phyloP scores from a whole-genome alignment of 2,329 filamentous ascomycete genomes.

The Sarocladium strictum region DNA sequence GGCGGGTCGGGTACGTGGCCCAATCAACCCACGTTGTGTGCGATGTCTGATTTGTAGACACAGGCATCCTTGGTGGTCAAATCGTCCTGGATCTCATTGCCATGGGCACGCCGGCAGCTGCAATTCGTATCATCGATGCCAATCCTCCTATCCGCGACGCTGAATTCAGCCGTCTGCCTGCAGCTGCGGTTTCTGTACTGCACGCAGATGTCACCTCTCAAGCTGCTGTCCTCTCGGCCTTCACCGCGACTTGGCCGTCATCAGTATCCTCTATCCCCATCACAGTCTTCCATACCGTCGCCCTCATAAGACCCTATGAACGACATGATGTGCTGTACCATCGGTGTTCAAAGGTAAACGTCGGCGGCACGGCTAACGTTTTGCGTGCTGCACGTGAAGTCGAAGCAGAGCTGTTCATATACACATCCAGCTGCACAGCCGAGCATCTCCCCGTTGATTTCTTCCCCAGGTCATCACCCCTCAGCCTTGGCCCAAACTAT shows the following conservation, averaged over 20 bases:
- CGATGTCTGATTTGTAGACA: neutral
- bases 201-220: slow-evolving; percentile 45
- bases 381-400: slow-evolving; percentile 38
- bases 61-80: slow-evolving; percentile 43
- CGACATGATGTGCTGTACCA: slow-evolving; percentile 38
- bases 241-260: slow-evolving; percentile 39
- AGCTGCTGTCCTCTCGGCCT: slow-evolving; percentile 36
- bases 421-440: slow-evolving; percentile 44
- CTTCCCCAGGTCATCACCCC: slow-evolving; percentile 1
- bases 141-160: slow-evolving; percentile 31
- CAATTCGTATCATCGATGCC: slow-evolving; percentile 50
- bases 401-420: slow-evolving; percentile 44
- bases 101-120: slow-evolving; percentile 42
- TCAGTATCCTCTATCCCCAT: slow-evolving; percentile 37
- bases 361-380: slow-evolving; percentile 42
- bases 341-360: slow-evolving; percentile 41
- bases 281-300: slow-evolving; percentile 53
- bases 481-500: slow-evolving; percentile 31
- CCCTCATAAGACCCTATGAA: slow-evolving; percentile 45
- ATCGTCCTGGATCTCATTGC: slow-evolving; percentile 47
- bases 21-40: neutral
- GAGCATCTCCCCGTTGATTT: slow-evolving; percentile 28
- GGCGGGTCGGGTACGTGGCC: slow-evolving; percentile 8
- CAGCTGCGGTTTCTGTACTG: slow-evolving; percentile 33
- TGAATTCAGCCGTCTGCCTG: slow-evolving; percentile 32